Conservation (phyloP, 2,329 filamentous ascomycete species). For the Fusarium multiceps region DNA sequence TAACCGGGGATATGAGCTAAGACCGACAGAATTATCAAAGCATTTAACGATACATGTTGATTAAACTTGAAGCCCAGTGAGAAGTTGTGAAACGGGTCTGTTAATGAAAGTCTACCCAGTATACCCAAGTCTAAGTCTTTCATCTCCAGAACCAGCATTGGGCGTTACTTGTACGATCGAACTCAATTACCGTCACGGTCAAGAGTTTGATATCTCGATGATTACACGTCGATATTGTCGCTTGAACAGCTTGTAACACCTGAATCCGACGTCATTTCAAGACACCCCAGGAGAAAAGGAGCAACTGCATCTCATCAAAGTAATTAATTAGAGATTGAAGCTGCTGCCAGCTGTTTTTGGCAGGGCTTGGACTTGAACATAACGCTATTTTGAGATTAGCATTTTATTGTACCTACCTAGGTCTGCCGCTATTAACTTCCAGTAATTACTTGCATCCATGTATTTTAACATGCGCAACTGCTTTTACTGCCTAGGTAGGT, state of each 20-base stretch:
- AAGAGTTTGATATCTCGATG: background rate
- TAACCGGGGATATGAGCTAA: conserved; percentile 11
- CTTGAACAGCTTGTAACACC: background rate
- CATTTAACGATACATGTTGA: background rate
- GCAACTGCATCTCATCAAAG: background rate
- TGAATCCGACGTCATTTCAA: conserved; percentile 1
- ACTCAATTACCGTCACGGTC: background rate
- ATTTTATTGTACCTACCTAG: background rate
- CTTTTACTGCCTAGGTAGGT: background rate
- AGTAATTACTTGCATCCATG: background rate
- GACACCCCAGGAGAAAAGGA: background rate
- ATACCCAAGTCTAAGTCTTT: background rate
- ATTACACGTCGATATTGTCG: background rate
- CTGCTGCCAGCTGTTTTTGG: background rate
- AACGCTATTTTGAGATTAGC: background rate
- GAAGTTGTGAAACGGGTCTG: background rate
- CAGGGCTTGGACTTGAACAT: background rate
- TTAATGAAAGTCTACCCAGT: background rate
- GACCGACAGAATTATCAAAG: background rate
- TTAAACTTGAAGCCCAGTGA: background rate
- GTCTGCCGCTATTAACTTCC: background rate
- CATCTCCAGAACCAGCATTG: background rate
- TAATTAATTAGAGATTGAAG: background rate
- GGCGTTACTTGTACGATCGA: background rate
- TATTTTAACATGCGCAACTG: background rate